phyloP scores from a whole-genome alignment of 805 yeast genomes.

The Lachancea dasiensis region DNA sequence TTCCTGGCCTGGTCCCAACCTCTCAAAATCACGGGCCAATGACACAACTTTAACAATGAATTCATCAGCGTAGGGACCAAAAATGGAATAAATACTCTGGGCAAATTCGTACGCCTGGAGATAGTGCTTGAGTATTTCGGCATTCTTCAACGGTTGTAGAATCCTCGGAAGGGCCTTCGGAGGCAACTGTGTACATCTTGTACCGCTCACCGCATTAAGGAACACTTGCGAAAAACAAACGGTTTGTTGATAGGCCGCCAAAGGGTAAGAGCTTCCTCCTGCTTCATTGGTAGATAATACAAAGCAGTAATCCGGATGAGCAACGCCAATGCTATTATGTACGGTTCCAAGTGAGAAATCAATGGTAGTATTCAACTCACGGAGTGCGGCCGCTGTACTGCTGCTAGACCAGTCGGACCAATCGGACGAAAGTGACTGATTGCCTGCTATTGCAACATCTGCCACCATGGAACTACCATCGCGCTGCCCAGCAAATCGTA shows the following conservation, averaged over 20 bases:
- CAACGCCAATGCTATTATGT: slow-evolving; percentile 1
- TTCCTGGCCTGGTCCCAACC: background rate
- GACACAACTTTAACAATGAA: slow-evolving; percentile 1
- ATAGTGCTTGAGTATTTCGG: background rate
- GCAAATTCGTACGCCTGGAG: background rate
- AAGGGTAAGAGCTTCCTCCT: background rate
- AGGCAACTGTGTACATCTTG: background rate
- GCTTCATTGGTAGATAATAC: background rate
- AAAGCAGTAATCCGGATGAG: slow-evolving; percentile 6
- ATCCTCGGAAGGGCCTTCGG: slow-evolving; percentile 1
- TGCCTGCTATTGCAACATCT: background rate
- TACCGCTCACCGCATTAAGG: background rate
- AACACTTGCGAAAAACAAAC: slow-evolving; percentile 4
- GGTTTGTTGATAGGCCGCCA: background rate
- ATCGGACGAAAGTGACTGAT: too few species aligned
- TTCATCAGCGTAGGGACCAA: slow-evolving; percentile 5
- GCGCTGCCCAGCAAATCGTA: background rate
- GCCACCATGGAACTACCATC: background rate
- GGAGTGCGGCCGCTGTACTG: slow-evolving; percentile 1
- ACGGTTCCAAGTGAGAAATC: background rate
- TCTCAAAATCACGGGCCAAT: background rate
- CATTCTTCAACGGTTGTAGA: background rate
- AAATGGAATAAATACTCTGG: slow-evolving; percentile 2
- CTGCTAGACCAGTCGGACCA: slow-evolving; percentile 6
- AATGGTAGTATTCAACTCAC: background rate